phyloP scores from a whole-genome alignment of 2,329 filamentous ascomycete species.

The Tricladium varicosporioides region DNA sequence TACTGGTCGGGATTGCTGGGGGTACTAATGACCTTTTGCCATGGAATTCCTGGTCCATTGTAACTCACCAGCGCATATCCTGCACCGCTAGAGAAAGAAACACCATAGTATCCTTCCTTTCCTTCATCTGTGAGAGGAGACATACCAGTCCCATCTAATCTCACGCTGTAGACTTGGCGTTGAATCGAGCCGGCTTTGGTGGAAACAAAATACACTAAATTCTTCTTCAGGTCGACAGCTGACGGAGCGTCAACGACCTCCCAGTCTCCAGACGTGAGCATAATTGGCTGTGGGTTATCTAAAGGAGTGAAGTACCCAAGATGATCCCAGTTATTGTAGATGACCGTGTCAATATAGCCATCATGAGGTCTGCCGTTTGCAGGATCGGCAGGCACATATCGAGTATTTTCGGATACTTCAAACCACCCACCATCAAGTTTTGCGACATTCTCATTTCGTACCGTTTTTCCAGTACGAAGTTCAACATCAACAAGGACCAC shows the following conservation, averaged over 20 bases:
- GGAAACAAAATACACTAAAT: slow-evolving; percentile 85
- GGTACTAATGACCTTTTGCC: slow-evolving; percentile 86
- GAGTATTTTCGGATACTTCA: slow-evolving; percentile 84
- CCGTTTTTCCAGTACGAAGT: slow-evolving; percentile 69
- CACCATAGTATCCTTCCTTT: slow-evolving; percentile 73
- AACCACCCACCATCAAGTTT: slow-evolving; percentile 96
- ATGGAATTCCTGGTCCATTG: slow-evolving; percentile 80
- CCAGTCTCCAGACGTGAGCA: slow-evolving; percentile 88
- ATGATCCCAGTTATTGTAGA: slow-evolving; percentile 85
- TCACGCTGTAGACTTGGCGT: slow-evolving; percentile 87
- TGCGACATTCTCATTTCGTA: slow-evolving; percentile 76
- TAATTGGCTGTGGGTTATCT: slow-evolving; percentile 75
- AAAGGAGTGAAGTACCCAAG: slow-evolving; percentile 90
- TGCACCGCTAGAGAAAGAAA: slow-evolving; percentile 79
- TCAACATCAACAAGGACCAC: slow-evolving; percentile 81
- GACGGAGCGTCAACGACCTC: slow-evolving; percentile 86
- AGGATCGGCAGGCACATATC: slow-evolving; percentile 81
- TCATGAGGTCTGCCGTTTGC: slow-evolving; percentile 72
- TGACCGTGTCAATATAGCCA: slow-evolving; percentile 89
- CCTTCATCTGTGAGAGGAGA: slow-evolving; percentile 71
- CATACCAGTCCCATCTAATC: slow-evolving; percentile 74
- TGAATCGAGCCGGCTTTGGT: slow-evolving; percentile 87
- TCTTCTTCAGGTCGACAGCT: slow-evolving; percentile 78
- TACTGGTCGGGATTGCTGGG: slow-evolving; percentile 65
- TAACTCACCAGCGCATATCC: slow-evolving; percentile 85